phyloP scores from a whole-genome alignment of 495 filamentous ascomycete species.

The Collariella sp. region DNA sequence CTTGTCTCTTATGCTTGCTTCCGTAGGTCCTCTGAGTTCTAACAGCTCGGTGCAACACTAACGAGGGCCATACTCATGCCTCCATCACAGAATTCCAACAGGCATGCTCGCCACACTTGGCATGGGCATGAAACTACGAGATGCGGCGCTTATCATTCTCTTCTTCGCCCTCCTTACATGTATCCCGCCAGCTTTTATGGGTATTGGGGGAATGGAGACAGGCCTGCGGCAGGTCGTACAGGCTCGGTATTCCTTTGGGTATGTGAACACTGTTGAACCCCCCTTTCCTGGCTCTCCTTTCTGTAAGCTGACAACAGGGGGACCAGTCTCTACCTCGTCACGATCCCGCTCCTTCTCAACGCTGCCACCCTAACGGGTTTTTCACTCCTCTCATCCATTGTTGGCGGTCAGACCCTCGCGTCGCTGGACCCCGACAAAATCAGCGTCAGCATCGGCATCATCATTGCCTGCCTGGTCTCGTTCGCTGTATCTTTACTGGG shows the following conservation, averaged over 20 bases:
- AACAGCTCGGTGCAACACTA: too few species aligned
- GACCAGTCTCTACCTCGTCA: slow-evolving; percentile 28
- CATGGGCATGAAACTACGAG: slow-evolving; percentile 45
- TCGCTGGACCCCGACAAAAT: slow-evolving; percentile 39
- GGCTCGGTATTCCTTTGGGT: slow-evolving; percentile 49
- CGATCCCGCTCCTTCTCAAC: slow-evolving; percentile 34
- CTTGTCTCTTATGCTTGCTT: slow-evolving; percentile 34
- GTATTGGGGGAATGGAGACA: slow-evolving; percentile 42
- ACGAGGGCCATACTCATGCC: not conserved
- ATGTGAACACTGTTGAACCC: slow-evolving; percentile 2
- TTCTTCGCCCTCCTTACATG: slow-evolving; percentile 47
- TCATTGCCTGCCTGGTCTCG: slow-evolving; percentile 42
- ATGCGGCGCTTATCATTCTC: slow-evolving; percentile 47
- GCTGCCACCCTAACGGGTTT: slow-evolving; percentile 39
- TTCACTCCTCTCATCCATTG: slow-evolving; percentile 33
- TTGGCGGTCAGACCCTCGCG: slow-evolving; percentile 37
- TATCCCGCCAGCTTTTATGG: slow-evolving; percentile 46
- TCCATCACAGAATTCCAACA: slow-evolving; percentile 37
- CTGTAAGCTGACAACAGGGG: not conserved
- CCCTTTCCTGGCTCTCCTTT: too few species aligned
- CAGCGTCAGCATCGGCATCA: slow-evolving; percentile 41
- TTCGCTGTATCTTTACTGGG: slow-evolving; percentile 43
- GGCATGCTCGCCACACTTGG: slow-evolving; percentile 44
- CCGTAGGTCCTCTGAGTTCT: slow-evolving; percentile 33
- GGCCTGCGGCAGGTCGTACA: slow-evolving; percentile 50